Percentiles rank a stretch among this genome's conserved stretches.
Evolutionary conservation across 108 stramenopile genomes (phyloP).

Genomic region (Fistulifera solaris): DNA sequence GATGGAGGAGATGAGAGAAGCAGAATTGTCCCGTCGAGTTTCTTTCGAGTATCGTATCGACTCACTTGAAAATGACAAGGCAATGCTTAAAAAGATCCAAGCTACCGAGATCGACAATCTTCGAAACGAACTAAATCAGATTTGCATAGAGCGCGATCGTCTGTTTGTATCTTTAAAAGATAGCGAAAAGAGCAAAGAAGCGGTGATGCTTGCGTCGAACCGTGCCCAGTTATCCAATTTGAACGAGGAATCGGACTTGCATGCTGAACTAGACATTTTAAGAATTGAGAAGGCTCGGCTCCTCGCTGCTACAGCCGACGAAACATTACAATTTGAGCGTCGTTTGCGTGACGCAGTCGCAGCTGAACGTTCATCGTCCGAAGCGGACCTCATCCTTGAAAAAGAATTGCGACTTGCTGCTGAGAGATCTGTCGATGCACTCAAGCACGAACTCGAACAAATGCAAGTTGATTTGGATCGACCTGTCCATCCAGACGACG

Average conservation of each 20-base stretch:
- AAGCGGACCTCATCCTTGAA: constrained; percentile 68
- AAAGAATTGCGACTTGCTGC: constrained; percentile 47
- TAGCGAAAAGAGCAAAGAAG: constrained; percentile 55
- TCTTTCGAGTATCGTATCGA: constrained; percentile 65
- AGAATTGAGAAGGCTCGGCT: constrained; percentile 71
- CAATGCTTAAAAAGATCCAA: constrained; percentile 34
- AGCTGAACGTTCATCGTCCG: constrained; percentile 47
- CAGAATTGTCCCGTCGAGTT: constrained; percentile 46
- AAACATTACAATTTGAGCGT: constrained; percentile 46
- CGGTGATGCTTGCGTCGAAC: constrained; percentile 28
- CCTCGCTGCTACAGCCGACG: constrained; percentile 46
- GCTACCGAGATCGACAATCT: constrained; percentile 43
- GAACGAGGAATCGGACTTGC: constrained; percentile 17
- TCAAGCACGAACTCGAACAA: constrained; percentile 41
- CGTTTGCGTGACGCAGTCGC: constrained; percentile 57
- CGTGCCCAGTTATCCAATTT: constrained; percentile 14
- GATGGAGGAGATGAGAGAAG: constrained; percentile 54
- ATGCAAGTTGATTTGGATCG: constrained; percentile 6
- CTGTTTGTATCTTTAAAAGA: constrained; percentile 55
- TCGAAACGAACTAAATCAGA: constrained; percentile 50
- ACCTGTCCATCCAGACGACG: no score
- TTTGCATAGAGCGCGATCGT: constrained; percentile 56
- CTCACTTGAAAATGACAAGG: constrained; percentile 52
- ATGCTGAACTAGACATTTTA: constrained; percentile 43
- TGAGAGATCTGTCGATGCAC: constrained; percentile 31